phyloP scores from a whole-genome alignment of 345 rosid species.

The Firmiana major region DNA sequence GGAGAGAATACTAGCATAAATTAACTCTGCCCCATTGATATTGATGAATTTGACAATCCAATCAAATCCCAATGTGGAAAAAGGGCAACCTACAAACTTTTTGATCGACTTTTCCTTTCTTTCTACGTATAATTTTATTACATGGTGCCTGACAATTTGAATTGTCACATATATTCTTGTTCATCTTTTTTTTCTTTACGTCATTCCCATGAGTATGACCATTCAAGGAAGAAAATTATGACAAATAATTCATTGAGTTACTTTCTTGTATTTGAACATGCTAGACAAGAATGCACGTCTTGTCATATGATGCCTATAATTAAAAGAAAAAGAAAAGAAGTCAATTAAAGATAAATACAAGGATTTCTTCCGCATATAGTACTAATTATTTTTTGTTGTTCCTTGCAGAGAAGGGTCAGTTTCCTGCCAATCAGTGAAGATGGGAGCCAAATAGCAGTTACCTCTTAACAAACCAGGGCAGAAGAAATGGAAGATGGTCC shows the following conservation, averaged over 20 bases:
- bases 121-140: background rate
- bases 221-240: background rate
- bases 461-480: conserved; percentile 28
- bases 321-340: background rate
- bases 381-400: background rate
- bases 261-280: background rate
- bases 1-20: too few relatives aligned
- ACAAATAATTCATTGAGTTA: background rate
- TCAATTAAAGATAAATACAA: background rate
- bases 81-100: too few relatives aligned
- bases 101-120: too few relatives aligned
- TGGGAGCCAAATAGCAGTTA: conserved; percentile 58
- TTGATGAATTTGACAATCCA: too few relatives aligned
- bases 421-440: conserved; percentile 59
- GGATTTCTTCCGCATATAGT: background rate
- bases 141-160: background rate
- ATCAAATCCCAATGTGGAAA: too few relatives aligned
- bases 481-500: background rate
- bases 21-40: background rate
- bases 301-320: background rate
- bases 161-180: background rate
- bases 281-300: background rate
- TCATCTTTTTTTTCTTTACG: background rate
- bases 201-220: background rate
- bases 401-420: conserved; percentile 77